Evolutionary conservation across 2,329 filamentous ascomycete species (phyloP).

Genomic region (Byssoonygena ceratinophila): DNA sequence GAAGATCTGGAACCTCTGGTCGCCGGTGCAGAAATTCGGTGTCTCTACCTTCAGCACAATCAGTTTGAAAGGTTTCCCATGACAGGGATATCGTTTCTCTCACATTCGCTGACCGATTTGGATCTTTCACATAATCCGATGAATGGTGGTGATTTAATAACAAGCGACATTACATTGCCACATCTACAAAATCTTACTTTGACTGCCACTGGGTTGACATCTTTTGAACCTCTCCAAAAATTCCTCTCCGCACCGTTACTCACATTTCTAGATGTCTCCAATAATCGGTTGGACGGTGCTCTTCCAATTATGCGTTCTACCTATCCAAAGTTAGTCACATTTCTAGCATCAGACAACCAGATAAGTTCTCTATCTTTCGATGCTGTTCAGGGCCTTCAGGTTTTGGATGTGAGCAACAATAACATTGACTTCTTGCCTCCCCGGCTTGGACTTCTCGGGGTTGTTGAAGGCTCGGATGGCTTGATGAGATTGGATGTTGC

Average conservation of each 20-base stretch:
- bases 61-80: slow-evolving; percentile 58
- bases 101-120: slow-evolving; percentile 58
- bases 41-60: slow-evolving; percentile 67
- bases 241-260: slow-evolving; percentile 64
- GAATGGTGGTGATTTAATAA: slow-evolving; percentile 53
- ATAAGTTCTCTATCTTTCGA: slow-evolving; percentile 63
- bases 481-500: slow-evolving; percentile 62
- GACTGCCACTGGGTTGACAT: slow-evolving; percentile 60
- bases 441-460: slow-evolving; percentile 64
- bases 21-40: slow-evolving; percentile 38
- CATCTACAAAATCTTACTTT: slow-evolving; percentile 68
- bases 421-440: slow-evolving; percentile 74
- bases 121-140: slow-evolving; percentile 68
- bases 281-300: slow-evolving; percentile 62
- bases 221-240: slow-evolving; percentile 54
- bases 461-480: slow-evolving; percentile 42
- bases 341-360: slow-evolving; percentile 71
- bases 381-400: slow-evolving; percentile 59
- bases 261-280: slow-evolving; percentile 66
- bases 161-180: slow-evolving; percentile 57
- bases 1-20: slow-evolving; percentile 38
- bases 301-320: slow-evolving; percentile 55
- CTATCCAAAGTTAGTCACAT: slow-evolving; percentile 60
- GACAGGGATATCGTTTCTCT: slow-evolving; percentile 57
- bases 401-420: slow-evolving; percentile 74